These are phyloP conservation scores for Trypanosoma avium DNA, from an alignment of 208 protist species.

Conservation along the genomic window DNA sequence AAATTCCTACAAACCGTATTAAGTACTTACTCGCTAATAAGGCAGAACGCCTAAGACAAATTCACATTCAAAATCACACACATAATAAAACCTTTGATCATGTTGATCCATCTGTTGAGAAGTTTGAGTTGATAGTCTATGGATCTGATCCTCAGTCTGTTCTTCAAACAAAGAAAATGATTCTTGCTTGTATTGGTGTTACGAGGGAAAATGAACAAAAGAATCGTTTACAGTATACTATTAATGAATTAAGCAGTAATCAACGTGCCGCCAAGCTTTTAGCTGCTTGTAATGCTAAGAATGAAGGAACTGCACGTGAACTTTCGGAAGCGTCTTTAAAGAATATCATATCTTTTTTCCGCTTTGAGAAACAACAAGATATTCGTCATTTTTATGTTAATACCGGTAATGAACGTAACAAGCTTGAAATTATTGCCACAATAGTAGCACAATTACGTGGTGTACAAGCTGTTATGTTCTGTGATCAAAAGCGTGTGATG, in stretches of 20 bases:
- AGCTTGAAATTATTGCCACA: constrained; percentile 78
- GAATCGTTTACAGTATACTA: constrained; percentile 78
- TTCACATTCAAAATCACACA: constrained; percentile 70
- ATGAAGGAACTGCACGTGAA: constrained; percentile 62
- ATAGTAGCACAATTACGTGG: constrained; percentile 85
- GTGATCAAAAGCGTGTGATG: constrained; percentile 78
- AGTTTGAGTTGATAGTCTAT: constrained; percentile 65
- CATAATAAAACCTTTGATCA: constrained; percentile 72
- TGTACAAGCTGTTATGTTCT: constrained; percentile 89
- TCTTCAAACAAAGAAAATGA: constrained; percentile 58
- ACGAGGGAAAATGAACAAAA: constrained; percentile 69
- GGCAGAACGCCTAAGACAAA: constrained; percentile 53
- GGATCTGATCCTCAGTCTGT: constrained; percentile 62
- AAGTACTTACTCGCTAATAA: constrained; percentile 72
- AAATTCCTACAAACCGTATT: constrained; percentile 76
- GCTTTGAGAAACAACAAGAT: constrained; percentile 78
- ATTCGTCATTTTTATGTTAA: constrained; percentile 81
- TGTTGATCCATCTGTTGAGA: constrained; percentile 52
- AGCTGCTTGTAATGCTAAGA: constrained; percentile 77
- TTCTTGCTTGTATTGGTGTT: constrained; percentile 54
- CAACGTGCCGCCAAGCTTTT: constrained; percentile 61
- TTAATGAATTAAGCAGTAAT: constrained; percentile 83
- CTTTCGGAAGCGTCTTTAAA: constrained; percentile 72
- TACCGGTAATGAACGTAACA: constrained; percentile 70
- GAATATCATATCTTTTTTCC: constrained; percentile 76